Percentiles rank a stretch among this genome's conserved stretches.
phyloP scores from a whole-genome alignment of 768 basidiomycete species.

The Amanita thiersii region DNA sequence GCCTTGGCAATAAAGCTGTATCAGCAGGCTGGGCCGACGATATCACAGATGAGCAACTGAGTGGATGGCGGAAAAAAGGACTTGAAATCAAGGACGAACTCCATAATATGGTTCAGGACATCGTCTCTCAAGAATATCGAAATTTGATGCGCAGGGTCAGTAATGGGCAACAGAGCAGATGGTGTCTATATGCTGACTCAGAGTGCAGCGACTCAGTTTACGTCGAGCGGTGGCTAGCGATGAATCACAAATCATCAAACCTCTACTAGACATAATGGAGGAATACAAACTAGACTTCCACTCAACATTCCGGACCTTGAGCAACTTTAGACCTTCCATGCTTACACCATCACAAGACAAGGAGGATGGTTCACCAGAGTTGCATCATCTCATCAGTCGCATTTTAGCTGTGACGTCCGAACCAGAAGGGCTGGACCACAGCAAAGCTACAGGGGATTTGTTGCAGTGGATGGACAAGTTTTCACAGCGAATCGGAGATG shows the following conservation, averaged over 20 bases:
- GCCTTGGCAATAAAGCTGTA: slow-evolving; percentile 42
- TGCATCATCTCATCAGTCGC: slow-evolving; percentile 34
- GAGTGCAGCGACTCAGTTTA: slow-evolving; percentile 66
- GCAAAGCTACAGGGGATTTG: slow-evolving; percentile 44
- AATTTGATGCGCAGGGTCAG: slow-evolving; percentile 59
- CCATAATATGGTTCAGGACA: slow-evolving; percentile 50
- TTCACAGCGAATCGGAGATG: slow-evolving; percentile 46
- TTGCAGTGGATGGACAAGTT: slow-evolving; percentile 58
- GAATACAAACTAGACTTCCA: slow-evolving; percentile 80
- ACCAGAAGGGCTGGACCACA: slow-evolving; percentile 32
- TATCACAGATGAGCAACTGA: slow-evolving; percentile 41
- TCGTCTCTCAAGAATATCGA: slow-evolving; percentile 57
- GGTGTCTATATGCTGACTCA: slow-evolving; percentile 10
- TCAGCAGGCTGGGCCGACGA: slow-evolving; percentile 57
- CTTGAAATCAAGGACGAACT: slow-evolving; percentile 51
- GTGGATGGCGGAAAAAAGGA: slow-evolving; percentile 55
- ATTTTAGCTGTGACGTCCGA: slow-evolving; percentile 43
- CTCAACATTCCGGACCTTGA: slow-evolving; percentile 69
- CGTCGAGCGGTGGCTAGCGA: slow-evolving; percentile 47
- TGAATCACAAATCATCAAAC: slow-evolving; percentile 49
- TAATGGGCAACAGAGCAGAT: neutral
- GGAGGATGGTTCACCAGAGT: slow-evolving; percentile 10
- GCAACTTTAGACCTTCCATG: slow-evolving; percentile 46
- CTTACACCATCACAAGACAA: slow-evolving; percentile 8
- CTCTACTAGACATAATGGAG: slow-evolving; percentile 71